phyloP scores from a whole-genome alignment of 2,329 filamentous ascomycete genomes.

The Sporothrix brasiliensis region DNA sequence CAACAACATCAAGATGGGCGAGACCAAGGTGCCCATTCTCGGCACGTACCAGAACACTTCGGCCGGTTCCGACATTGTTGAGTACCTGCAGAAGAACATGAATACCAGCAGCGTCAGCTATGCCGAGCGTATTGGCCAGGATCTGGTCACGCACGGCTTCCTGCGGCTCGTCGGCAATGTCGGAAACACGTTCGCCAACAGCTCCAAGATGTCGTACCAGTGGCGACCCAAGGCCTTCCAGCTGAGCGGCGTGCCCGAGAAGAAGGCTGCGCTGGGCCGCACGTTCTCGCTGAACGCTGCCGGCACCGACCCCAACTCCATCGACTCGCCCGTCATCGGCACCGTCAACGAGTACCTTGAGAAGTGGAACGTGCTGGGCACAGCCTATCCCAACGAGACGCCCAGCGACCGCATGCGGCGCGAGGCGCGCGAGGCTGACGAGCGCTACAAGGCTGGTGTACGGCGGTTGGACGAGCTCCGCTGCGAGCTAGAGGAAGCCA shows the following conservation, averaged over 20 bases:
- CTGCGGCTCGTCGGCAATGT: slow-evolving; percentile 91
- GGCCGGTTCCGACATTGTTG: slow-evolving; percentile 87
- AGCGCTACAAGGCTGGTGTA: slow-evolving; percentile 87
- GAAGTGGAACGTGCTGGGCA: slow-evolving; percentile 92
- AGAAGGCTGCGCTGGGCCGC: slow-evolving; percentile 72
- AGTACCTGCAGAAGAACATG: slow-evolving; percentile 91
- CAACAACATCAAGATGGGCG: slow-evolving; percentile 80
- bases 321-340: slow-evolving; percentile 80
- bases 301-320: slow-evolving; percentile 49
- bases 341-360: slow-evolving; percentile 86
- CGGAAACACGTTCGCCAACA: slow-evolving; percentile 94
- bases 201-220: slow-evolving; percentile 95
- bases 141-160: slow-evolving; percentile 83
- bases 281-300: slow-evolving; percentile 70
- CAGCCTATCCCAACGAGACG: slow-evolving; percentile 89
- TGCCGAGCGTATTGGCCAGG: slow-evolving; percentile 92
- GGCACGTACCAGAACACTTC: slow-evolving; percentile 95
- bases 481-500: slow-evolving; percentile 93
- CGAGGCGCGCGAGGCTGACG: slow-evolving; percentile 87
- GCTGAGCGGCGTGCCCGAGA: slow-evolving; percentile 83
- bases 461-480: slow-evolving; percentile 85
- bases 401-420: slow-evolving; percentile 81
- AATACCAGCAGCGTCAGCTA: slow-evolving; percentile 82
- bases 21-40: slow-evolving; percentile 93
- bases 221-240: slow-evolving; percentile 94